Evolutionary conservation across 257 asterid genomes (phyloP), one percentile per base, ranked within the genome.

Genomic region (Orobanche coerulescens): DNA sequence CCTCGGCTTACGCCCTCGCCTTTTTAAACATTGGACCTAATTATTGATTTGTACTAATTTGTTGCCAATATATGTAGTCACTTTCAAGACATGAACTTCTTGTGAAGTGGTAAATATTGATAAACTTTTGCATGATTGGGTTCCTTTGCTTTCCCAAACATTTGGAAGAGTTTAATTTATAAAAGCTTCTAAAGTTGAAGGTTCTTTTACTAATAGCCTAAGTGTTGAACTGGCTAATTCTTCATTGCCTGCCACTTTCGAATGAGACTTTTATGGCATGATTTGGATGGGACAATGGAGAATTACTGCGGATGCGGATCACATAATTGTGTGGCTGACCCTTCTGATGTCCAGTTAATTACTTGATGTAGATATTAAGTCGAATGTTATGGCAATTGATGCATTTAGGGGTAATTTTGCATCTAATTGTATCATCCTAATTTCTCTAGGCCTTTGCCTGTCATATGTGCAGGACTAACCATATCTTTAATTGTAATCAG

Each of bases 281-380:
- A 40, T 59, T 13, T 42, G 39, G 65, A 59, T 40, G n/a, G n/a
- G 39, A n/a, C 39, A 4, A 15, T 42, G 18, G 48, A 42, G 48
- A n/a, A 42, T 42, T n/a, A 4, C n/a, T 39, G 39, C n/a, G 1
- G 31, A 39, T 39, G 18, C 37, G 13, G 19, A 40, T 24, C 34
- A 59, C n/a, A 40, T 24, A 40, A 59, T 59, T 59, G 52, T 10
- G 22, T n/a, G 52, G 70, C 15, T 4, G 22, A 12, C 50, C 14
- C 13, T 15, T 37, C 30, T 26, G 28, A 39, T 28, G n/a, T 0
- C 15, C 1, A 39, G 46, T 5, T 10, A 39, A 6, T 2, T 7
- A 31, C 37, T 31, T 31, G 37, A 31, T 6, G 37, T 31, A 31
- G 46, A 10, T 39, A 14, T 10, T 11, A 39, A 39, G 15, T 1